Evolutionary conservation across 2,329 filamentous ascomycete species (phyloP), one percentile per base, ranked within the genome.

Genomic region (Trichoderma sp.): DNA sequence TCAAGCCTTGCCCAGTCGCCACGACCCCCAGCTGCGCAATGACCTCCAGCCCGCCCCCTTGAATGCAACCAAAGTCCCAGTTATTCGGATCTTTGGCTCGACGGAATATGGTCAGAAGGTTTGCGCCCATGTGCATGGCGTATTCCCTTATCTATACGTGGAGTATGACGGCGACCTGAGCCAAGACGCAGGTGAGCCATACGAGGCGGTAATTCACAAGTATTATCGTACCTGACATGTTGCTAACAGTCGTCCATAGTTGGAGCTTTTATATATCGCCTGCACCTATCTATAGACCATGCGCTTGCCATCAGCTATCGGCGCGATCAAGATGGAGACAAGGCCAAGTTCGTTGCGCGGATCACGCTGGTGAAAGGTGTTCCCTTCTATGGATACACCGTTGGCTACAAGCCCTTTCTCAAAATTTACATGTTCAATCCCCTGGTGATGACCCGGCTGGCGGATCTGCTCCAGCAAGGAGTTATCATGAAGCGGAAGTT

Each of bases 391-490:
- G 96, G 95, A 19, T 98, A 95, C 74, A 85, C 96, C 77, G 92
- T 98, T 59, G 95, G 96, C 63, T 96, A 96, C 76, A 88, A 85
- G 50, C 91, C 90, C 76, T 99, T 92, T 73, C 86, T 97, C 72
- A 99, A 99, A 76, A 90, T 99, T 65, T 98, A 99, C 75, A 85
- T 98, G 78, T 85, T 96, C 70, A 96, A 96, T 71, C 94, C 95
- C 0, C 76, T 88, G 50, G 86, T 94, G 67, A 96, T 95, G 85
- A 92, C 89, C n/a, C 87, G 94, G 39, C 82, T 98, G 66, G 88
- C 91, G 28, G 93, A 98, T 73, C 82, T 99, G 55, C 82, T 99
- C 48, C 88, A 91, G 19, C 93, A 97, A 76, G 95, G 95, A 7
- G 90, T 90, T 34, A 88, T 99, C 50, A 86, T 98, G 85, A 91